These are phyloP conservation scores for Prunus armeniaca DNA, from an alignment of 306 rosid genomes.

Conservation along the genomic window DNA sequence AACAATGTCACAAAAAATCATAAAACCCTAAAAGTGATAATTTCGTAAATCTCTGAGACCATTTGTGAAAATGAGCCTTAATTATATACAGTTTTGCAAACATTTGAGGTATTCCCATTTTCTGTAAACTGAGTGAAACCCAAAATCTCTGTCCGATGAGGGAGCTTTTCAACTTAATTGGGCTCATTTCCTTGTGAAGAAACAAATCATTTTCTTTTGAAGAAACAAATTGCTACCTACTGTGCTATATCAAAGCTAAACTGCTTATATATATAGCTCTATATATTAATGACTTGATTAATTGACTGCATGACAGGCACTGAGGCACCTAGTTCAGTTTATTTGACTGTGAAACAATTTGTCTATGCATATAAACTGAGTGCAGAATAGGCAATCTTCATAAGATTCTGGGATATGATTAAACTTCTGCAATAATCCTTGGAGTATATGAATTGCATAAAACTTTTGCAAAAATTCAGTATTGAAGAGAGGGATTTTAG, in stretches of 20 bases:
- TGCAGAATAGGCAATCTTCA: slow-evolving; percentile 45
- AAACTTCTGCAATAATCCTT: neutral
- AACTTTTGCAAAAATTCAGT: too few relatives aligned
- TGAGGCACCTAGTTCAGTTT: slow-evolving; percentile 44
- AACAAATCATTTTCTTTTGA: neutral
- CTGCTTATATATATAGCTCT: neutral
- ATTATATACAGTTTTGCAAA: neutral
- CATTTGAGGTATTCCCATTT: neutral
- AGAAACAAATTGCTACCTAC: neutral
- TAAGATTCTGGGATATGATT: neutral
- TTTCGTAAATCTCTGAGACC: too few relatives aligned
- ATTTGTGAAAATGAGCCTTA: too few relatives aligned
- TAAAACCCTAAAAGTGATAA: accelerated
- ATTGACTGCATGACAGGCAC: neutral
- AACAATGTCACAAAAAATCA: too few relatives aligned
- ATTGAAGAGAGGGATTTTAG: too few relatives aligned
- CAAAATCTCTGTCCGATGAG: neutral
- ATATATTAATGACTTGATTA: neutral
- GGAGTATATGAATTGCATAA: neutral
- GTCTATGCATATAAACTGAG: slow-evolving; percentile 47
- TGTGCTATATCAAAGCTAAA: neutral
- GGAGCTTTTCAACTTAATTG: too few relatives aligned
- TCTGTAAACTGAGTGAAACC: neutral
- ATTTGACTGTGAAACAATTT: slow-evolving; percentile 49
- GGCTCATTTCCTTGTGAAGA: neutral